Base-by-base conservation (phyloP, 352 stramenopile species). In the Phytopythium vexans region DNA sequence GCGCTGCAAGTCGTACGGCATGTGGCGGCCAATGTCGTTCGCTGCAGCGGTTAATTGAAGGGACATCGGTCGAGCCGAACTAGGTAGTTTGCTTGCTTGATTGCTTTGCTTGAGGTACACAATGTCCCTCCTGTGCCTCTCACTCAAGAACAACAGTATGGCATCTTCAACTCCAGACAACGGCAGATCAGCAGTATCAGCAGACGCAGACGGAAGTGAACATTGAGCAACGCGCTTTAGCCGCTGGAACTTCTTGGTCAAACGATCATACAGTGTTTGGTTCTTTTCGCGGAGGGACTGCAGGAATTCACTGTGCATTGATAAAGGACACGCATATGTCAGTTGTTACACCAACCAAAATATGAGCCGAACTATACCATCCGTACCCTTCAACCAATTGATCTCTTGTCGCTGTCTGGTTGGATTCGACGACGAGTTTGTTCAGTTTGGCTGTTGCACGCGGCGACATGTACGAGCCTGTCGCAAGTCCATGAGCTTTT, bases 81-180 rank as follows among this genome's bases (percentile, higher is more conserved):
- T 33, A 27, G 33, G 10, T 10, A 48, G 40, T 9, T 57, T 32
- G 15, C 11, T 14, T 50, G 42, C 41, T 21, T 62, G 16, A 21
- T 49, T 50, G 44, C 70, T 75, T 36, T 53, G 64, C 51, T 73
- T 71, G 44, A 89, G 88, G 47, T 88, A 88, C n/a, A 89, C 54
- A 8, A 91, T 56, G 43, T 91, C 77, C 45, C 68, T 70, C n/a
- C 64, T 74, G 62, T 89, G 77, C 51, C 87, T 91, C 40, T 81
- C 72, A 15, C 72, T 58, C 52, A 91, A 43, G 41, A 91, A 91
- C 45, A 85, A 86, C 35, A 91, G 37, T 9, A 91, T 74, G 0
- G 81, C 77, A 32, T 89, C 78, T 58, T 91, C 81, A 31, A 89
- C 72, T 1, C 58, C 68, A 40, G 56, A 71, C 15, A 60, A 41